phyloP scores from a whole-genome alignment of 768 basidiomycete genomes.

The Suillus fuscotomentosus region DNA sequence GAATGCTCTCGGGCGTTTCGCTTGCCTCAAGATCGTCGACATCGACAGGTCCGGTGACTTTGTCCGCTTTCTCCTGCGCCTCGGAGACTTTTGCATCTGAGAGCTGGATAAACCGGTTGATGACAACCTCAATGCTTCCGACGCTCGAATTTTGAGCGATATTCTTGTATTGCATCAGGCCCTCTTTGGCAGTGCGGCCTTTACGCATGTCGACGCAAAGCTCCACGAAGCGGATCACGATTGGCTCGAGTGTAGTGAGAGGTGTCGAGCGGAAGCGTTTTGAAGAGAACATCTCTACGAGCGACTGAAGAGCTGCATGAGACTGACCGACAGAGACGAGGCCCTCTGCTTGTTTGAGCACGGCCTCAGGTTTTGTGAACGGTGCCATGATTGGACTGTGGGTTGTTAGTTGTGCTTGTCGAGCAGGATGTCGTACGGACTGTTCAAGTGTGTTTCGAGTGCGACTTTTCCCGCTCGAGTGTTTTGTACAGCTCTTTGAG shows the following conservation, averaged over 20 bases:
- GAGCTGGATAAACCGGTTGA: slow-evolving; percentile 80
- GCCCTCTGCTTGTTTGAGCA: slow-evolving; percentile 91
- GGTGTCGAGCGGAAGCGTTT: slow-evolving; percentile 95
- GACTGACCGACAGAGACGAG: slow-evolving; percentile 91
- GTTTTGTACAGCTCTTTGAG: slow-evolving; percentile 3
- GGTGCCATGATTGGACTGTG: slow-evolving; percentile 64
- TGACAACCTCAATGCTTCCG: slow-evolving; percentile 86
- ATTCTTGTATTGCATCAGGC: slow-evolving; percentile 97
- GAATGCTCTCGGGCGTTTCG: slow-evolving; percentile 90
- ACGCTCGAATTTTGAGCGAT: slow-evolving; percentile 94
- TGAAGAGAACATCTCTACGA: slow-evolving; percentile 89
- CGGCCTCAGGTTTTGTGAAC: slow-evolving; percentile 87
- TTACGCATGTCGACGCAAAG: slow-evolving; percentile 95
- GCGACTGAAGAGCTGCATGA: slow-evolving; percentile 84
- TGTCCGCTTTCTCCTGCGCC: slow-evolving; percentile 85
- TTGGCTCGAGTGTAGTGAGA: slow-evolving; percentile 86
- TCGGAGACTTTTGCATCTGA: slow-evolving; percentile 81
- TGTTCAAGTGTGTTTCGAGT: neutral
- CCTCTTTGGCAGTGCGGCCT: slow-evolving; percentile 91
- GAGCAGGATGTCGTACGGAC: neutral
- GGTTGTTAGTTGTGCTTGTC: neutral
- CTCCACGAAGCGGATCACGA: slow-evolving; percentile 93
- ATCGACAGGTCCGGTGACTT: slow-evolving; percentile 67
- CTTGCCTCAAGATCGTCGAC: slow-evolving; percentile 96
- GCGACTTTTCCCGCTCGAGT: neutral